Percentiles rank a stretch among this genome's conserved stretches.
phyloP scores from a whole-genome alignment of 495 filamentous ascomycete genomes.

The Penicillium chermesinum region DNA sequence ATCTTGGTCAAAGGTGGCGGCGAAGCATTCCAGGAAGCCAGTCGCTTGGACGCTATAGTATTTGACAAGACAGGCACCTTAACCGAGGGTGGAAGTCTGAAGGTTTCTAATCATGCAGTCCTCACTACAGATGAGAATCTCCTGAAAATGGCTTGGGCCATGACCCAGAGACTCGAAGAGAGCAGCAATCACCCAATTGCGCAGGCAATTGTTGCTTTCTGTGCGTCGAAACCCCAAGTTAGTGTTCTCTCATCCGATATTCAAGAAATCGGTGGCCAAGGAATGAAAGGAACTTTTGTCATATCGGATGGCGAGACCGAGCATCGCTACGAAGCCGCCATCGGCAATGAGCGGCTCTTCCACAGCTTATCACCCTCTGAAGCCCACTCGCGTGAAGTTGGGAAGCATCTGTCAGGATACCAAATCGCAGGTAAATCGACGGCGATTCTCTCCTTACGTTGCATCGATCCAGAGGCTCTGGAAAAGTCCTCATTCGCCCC shows the following conservation, averaged over 20 bases:
- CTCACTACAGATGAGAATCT: conserved; percentile 38
- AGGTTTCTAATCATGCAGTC: conserved; percentile 66
- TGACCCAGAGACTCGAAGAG: conserved; percentile 67
- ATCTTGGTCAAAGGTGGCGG: conserved; percentile 95
- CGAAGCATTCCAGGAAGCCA: conserved; percentile 93
- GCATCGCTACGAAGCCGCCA: conserved; percentile 56
- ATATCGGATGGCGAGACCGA: conserved; percentile 21
- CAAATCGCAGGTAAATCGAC: conserved; percentile 70
- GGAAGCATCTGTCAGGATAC: conserved; percentile 53
- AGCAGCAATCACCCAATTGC: conserved; percentile 85
- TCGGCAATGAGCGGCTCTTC: conserved; percentile 81
- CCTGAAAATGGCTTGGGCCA: conserved; percentile 39
- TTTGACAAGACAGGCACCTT: conserved; percentile 97
- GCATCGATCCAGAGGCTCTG: conserved; percentile 11
- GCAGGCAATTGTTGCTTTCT: conserved; percentile 70
- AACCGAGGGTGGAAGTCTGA: conserved; percentile 77
- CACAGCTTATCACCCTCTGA: conserved; percentile 25
- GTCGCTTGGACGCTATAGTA: conserved; percentile 75
- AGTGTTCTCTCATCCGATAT: conserved; percentile 44
- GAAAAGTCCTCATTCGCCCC: conserved; percentile 45
- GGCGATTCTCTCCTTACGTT: conserved; percentile 57
- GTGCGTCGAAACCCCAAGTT: conserved; percentile 36
- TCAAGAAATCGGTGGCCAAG: conserved; percentile 76
- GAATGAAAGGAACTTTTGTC: conserved; percentile 66
- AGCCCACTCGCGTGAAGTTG: conserved; percentile 33